Conservation (phyloP, 352 stramenopile species). For the Globisporangium apiculatum region DNA sequence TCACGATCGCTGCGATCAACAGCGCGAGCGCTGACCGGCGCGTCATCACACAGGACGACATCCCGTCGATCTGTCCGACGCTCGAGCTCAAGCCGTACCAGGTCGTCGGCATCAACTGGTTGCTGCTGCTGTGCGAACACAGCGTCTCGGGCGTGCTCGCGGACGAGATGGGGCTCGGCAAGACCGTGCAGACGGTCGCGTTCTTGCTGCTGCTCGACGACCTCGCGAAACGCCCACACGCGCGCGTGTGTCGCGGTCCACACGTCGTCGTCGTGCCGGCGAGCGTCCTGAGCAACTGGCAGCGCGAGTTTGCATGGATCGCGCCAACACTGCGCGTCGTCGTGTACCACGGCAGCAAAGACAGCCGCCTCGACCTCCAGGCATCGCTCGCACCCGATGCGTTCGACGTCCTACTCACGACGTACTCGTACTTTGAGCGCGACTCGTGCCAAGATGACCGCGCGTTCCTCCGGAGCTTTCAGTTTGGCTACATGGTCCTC, state of each 20-base stretch:
- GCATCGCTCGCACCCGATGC: constrained; percentile 34
- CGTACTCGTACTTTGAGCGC: constrained; percentile 90
- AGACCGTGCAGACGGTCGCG: constrained; percentile 87
- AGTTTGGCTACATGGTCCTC: constrained; percentile 91
- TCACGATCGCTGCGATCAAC: constrained; percentile 50
- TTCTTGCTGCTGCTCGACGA: constrained; percentile 66
- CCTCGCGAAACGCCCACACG: constrained; percentile 24
- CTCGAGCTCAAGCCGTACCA: constrained; percentile 84
- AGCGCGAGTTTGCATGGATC: constrained; percentile 90
- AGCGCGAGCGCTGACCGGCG: constrained; percentile 15
- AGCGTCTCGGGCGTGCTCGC: constrained; percentile 72
- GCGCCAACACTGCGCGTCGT: constrained; percentile 85
- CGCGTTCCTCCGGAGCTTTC: constrained; percentile 66
- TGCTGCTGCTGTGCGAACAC: constrained; percentile 72
- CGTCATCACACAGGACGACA: constrained; percentile 63
- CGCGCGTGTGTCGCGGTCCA: constrained; percentile 34
- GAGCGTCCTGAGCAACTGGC: constrained; percentile 92
- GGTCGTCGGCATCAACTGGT: constrained; percentile 79
- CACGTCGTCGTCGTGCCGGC: constrained; percentile 92
- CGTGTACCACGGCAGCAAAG: constrained; percentile 75
- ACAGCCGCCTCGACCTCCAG: constrained; percentile 50
- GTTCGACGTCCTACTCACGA: constrained; percentile 88
- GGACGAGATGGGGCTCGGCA: constrained; percentile 92
- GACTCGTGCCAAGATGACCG: constrained; percentile 81
- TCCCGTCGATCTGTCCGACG: constrained; percentile 56